Evolutionary conservation across 257 asterid species (phyloP).

Genomic region (Nicotiana tabacum): DNA sequence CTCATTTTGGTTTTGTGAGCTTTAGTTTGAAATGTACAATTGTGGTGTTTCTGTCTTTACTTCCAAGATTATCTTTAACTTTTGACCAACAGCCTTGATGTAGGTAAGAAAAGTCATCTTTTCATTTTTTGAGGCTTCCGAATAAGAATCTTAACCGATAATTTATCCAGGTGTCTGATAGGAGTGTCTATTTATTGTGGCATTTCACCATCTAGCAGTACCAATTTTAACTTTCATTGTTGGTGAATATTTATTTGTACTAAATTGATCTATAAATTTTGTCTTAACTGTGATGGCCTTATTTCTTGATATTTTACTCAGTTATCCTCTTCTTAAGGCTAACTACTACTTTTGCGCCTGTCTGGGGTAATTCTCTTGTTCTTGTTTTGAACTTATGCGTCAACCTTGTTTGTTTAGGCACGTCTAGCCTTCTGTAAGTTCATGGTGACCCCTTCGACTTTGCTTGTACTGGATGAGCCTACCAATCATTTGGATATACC

Average conservation of each 20-base stretch:
- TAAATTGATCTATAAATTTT: background rate
- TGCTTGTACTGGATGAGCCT: conserved; percentile 93
- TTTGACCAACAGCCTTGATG: background rate
- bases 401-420: conserved; percentile 43
- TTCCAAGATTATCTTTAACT: background rate
- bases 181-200: background rate
- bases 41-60: background rate
- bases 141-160: background rate
- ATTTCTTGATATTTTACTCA: background rate
- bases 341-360: background rate
- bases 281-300: background rate
- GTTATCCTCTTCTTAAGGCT: background rate
- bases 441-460: conserved; percentile 95
- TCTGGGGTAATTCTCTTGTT: background rate
- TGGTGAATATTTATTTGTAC: no score
- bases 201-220: background rate
- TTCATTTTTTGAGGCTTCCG: background rate
- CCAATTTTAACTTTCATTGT: background rate
- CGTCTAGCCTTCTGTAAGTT: conserved; percentile 99
- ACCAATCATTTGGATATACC: conserved; percentile 97
- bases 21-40: background rate
- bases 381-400: background rate
- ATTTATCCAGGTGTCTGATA: background rate
- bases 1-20: background rate
- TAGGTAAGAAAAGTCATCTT: background rate